Conservation (phyloP, 192 early-diverging fungal genomes). For the Coemansia sp. region DNA sequence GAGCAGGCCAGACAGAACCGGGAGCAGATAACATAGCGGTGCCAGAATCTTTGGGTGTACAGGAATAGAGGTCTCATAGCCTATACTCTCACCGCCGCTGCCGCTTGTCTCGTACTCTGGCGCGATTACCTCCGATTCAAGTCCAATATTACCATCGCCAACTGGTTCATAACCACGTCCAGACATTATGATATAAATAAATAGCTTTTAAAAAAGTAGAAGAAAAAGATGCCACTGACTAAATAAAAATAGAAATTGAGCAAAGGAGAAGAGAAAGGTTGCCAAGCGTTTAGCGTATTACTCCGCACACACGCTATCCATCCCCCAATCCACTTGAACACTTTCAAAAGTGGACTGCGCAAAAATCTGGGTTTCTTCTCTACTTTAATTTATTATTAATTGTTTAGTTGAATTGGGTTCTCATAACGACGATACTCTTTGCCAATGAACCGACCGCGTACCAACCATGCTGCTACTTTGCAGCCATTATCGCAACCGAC, state of each 20-base stretch:
- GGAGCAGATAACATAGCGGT: constrained; percentile 48
- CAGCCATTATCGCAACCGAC: constrained; percentile 35
- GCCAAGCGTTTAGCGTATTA: neutral
- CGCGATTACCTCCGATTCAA: constrained; percentile 47
- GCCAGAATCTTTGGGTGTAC: constrained; percentile 54
- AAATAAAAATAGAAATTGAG: no score
- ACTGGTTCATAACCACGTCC: constrained; percentile 46
- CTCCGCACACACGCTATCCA: no score
- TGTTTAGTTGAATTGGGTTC: neutral
- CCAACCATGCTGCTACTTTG: constrained; percentile 14
- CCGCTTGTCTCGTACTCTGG: constrained; percentile 21
- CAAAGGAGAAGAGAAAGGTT: neutral
- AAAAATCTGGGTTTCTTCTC: neutral
- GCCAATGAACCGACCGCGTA: constrained; percentile 18
- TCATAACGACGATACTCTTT: neutral
- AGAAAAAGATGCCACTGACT: neutral
- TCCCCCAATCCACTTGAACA: no score
- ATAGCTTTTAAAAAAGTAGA: neutral
- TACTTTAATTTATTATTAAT: neutral
- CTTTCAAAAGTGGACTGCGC: neutral
- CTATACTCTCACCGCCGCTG: constrained; percentile 41
- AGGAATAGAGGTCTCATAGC: constrained; percentile 50
- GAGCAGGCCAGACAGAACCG: constrained; percentile 31
- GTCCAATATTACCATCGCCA: constrained; percentile 51
- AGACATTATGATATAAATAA: constrained; percentile 26